A percentile compares a stretch with the other conserved stretches of the same genome.
phyloP scores from a whole-genome alignment of 2,329 filamentous ascomycete genomes.

The Calonectria multiphialidica region DNA sequence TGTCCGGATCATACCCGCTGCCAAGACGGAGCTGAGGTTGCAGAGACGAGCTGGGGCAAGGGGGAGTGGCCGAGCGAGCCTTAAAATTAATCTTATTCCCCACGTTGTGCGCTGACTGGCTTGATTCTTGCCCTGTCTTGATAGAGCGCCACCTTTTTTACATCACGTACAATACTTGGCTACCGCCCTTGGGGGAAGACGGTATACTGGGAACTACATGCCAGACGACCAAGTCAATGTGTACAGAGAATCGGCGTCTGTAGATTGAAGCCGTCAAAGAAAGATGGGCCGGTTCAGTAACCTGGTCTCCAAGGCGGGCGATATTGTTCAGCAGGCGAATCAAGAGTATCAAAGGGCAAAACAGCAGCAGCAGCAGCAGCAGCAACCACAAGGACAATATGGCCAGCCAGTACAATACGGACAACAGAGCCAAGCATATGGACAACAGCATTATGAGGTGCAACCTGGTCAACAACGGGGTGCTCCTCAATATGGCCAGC shows the following conservation, averaged over 20 bases:
- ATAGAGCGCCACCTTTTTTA: neutral
- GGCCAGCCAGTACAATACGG: neutral
- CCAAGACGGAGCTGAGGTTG: constrained; percentile 18
- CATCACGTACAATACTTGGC: neutral
- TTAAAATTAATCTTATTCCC: constrained; percentile 16
- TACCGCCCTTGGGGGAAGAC: too few relatives aligned
- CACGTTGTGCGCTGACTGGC: neutral
- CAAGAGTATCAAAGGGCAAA: constrained; percentile 35
- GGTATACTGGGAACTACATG: too few relatives aligned
- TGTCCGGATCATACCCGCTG: neutral
- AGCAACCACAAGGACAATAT: constrained; percentile 14
- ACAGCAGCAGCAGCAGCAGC: constrained; percentile 26
- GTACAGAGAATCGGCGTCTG: neutral
- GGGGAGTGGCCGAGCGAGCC: neutral
- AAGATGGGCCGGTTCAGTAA: constrained; percentile 39
- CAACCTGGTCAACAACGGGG: neutral
- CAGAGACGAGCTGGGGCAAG: constrained; percentile 6
- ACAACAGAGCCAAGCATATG: constrained; percentile 13
- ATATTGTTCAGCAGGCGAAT: constrained; percentile 36
- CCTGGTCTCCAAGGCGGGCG: constrained; percentile 39
- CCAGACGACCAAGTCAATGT: too few relatives aligned
- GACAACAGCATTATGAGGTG: constrained; percentile 5
- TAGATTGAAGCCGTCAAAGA: neutral
- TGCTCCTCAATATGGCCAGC: neutral
- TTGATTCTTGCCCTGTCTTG: neutral